Base-by-base conservation (phyloP, 345 rosid species). In the Aethionema arabicum region DNA sequence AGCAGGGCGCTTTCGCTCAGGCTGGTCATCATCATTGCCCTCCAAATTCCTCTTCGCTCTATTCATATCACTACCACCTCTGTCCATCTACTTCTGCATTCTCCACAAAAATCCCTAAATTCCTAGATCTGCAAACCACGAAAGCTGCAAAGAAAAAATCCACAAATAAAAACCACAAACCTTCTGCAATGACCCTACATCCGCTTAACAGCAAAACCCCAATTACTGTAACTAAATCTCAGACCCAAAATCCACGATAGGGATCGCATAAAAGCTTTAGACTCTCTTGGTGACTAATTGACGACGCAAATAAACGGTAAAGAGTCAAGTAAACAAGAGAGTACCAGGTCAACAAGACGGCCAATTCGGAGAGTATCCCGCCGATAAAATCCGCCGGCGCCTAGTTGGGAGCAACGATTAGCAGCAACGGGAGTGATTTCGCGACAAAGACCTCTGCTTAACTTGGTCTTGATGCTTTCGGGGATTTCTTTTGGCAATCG, bases 1-100 rank as follows among this genome's bases (percentile, higher is more conserved):
- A 81, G 92, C 88, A 32, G 92, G 92, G 9, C 88, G 86, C 21
- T 85, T 85, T n/a, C 82, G 66, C 52, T 81, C 92, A 11, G 92
- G 86, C 60, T 81, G 83, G 39, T 76, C 78, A 11, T 79, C 88
- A 27, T 77, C 92, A 32, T 70, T 82, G 29, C 76, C 83, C 43
- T 85, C 92, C 56, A 78, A 73, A 65, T 32, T 74, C 71, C 92
- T 75, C 70, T 85, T 85, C 4, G 85, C 82, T 73, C 88, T 76
- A 57, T 74, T 77, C 78, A 79, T 83, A 69, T 78, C 79, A 60
- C 79, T 77, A 56, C 80, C 76, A 56, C 80, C 76, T 68, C 90
- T 85, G 56, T 79, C 84, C 91, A 85, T 83, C 56, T 79, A 83
- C 55, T 79, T 76, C 6, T 72, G 70, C 75, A 63, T 74, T 61